Evolutionary conservation across 495 filamentous ascomycete genomes (phyloP), one percentile per base, ranked within the genome.

Genomic region (Sporormia fimetaria): DNA sequence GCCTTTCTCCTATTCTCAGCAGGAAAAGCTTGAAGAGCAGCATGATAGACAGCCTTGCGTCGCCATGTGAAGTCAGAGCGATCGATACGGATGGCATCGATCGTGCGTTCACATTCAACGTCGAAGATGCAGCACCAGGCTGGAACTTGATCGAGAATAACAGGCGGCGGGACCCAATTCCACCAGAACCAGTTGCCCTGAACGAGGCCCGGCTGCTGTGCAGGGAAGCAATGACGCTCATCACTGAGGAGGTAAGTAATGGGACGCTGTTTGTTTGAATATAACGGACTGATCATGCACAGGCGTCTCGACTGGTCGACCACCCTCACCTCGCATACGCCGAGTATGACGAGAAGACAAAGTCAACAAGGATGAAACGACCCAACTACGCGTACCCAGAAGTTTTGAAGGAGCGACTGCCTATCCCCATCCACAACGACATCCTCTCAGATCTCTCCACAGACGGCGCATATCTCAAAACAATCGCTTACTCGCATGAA

Each of bases 321-420:
- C 52, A 56, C 15, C 52, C 52, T 3, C 46, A 55, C 27, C 49
- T 52, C 16, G 52, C 52, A 2, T 56, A 56, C 23, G 52, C 52
- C 17, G 43, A 56, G 25, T 56, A 34, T 37, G 32, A 52, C 33
- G 24, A 22, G 4, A 38, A 44, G n/a, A 56, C 52, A 3, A 46
- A 43, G 20, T 37, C 30, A 11, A 56, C 52, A 3, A 42, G 49
- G 6, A 56, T 56, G 52, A 56, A 56, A 36, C 48, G 49, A 1
- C 52, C 52, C 34, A 56, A 52, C 48, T 56, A 56, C 28, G 44
- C 52, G 2, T 56, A 48, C 40, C 52, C 52, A 14, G 48, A 56
- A 31, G 49, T 52, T 3, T 44, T 56, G 7, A 35, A 46, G 24
- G 24, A 40, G 9, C 26, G 52, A 1, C 48, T 56, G 2, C 52